Evolutionary conservation across 208 protist genomes (phyloP).

Genomic region (Trypanosomatidae sp.): DNA sequence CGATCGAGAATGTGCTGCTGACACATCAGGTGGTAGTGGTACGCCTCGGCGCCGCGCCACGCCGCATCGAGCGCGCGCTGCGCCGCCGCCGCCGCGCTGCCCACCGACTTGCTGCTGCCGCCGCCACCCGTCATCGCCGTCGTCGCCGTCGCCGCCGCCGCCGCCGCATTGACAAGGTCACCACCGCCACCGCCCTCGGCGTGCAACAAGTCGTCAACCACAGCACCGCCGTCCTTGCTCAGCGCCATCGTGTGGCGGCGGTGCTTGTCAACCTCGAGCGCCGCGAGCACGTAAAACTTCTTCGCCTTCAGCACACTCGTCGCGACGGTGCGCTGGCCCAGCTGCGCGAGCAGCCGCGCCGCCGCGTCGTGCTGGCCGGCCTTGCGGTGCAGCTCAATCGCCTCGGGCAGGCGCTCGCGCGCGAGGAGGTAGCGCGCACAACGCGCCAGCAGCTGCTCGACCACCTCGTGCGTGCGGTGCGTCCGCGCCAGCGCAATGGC

Average conservation of each 20-base stretch:
- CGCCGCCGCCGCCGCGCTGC: slow-evolving; percentile 16
- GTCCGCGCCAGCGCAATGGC: slow-evolving; percentile 87
- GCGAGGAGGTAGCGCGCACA: slow-evolving; percentile 86
- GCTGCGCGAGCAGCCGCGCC: slow-evolving; percentile 86
- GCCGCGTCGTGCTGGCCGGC: slow-evolving; percentile 89
- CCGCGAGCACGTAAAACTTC: slow-evolving; percentile 94
- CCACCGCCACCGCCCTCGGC: slow-evolving; percentile 65
- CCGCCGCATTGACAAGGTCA: too few species aligned
- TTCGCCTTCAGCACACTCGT: slow-evolving; percentile 86
- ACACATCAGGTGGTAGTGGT: slow-evolving; percentile 92
- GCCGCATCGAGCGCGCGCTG: slow-evolving; percentile 77
- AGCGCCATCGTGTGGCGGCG: slow-evolving; percentile 54
- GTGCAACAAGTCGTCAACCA: slow-evolving; percentile 61
- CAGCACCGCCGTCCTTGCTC: slow-evolving; percentile 36
- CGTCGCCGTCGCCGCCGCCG: slow-evolving; percentile 9
- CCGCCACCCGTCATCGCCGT: too few species aligned
- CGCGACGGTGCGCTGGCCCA: slow-evolving; percentile 53
- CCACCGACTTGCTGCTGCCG: too few species aligned
- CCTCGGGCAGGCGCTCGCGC: slow-evolving; percentile 80
- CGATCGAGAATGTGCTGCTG: slow-evolving; percentile 75
- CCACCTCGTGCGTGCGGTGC: slow-evolving; percentile 76
- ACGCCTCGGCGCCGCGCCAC: slow-evolving; percentile 93
- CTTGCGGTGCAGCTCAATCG: slow-evolving; percentile 95
- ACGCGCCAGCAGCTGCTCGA: slow-evolving; percentile 78
- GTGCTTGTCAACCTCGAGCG: slow-evolving; percentile 90